Conservation (phyloP, 2,329 filamentous ascomycete genomes). For the Ascocoryne sarcoides region DNA sequence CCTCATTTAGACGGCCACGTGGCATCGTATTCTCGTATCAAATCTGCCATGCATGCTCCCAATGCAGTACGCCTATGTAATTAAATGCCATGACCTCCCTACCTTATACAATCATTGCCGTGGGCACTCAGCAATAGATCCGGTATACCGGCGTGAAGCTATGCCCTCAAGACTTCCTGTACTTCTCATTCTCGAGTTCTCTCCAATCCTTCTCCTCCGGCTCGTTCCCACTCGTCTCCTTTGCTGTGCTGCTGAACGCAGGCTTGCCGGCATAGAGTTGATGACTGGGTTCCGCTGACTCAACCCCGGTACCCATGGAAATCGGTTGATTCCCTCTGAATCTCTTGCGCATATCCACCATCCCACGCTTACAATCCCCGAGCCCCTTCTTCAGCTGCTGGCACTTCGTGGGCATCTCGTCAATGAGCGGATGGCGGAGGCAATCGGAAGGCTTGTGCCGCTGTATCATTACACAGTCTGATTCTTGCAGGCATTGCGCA, state of each 20-base stretch:
- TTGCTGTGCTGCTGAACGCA: slow-evolving; percentile 56
- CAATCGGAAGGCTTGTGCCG: slow-evolving; percentile 83
- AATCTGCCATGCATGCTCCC: too few species aligned
- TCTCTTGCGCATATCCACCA: slow-evolving; percentile 98
- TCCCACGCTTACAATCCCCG: slow-evolving; percentile 88
- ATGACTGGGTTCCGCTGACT: slow-evolving; percentile 47
- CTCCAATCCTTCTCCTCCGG: slow-evolving; percentile 52
- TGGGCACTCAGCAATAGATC: too few species aligned
- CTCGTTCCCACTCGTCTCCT: slow-evolving; percentile 60
- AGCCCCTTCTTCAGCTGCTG: slow-evolving; percentile 90
- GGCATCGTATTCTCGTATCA: too few species aligned
- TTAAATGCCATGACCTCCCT: too few species aligned
- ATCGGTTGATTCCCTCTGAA: slow-evolving; percentile 92
- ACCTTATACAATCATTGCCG: too few species aligned
- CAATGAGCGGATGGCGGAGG: slow-evolving; percentile 70
- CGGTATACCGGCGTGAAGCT: too few species aligned
- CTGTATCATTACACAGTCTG: slow-evolving; percentile 90
- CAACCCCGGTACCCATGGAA: slow-evolving; percentile 50
- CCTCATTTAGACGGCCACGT: too few species aligned
- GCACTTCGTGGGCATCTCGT: slow-evolving; percentile 77
- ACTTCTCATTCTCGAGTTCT: slow-evolving; percentile 56
- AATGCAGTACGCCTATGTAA: too few species aligned
- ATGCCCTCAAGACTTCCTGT: slow-evolving; percentile 31
- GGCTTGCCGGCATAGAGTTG: slow-evolving; percentile 74
- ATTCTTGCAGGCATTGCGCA: slow-evolving; percentile 89